phyloP scores from a whole-genome alignment of 2,329 filamentous ascomycete species.

The Colletotrichum plurivorum region DNA sequence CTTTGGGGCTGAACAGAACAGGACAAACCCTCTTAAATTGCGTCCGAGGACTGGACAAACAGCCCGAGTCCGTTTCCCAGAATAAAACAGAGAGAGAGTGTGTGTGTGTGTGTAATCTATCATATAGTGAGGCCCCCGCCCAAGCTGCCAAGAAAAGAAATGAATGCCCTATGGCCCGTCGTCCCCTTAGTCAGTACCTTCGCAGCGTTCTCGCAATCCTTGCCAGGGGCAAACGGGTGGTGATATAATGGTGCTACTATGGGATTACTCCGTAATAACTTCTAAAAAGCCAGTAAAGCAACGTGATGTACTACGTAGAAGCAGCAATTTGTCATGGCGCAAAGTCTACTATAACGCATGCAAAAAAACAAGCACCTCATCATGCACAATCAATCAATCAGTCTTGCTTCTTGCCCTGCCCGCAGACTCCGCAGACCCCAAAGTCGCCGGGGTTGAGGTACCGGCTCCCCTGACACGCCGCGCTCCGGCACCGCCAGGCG shows the following conservation, averaged over 20 bases:
- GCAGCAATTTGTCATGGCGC: not conserved
- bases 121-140: not conserved
- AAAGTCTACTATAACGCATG: not conserved
- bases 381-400: not conserved
- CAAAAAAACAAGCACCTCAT: no score
- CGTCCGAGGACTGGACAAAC: not conserved
- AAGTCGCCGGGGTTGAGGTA: slow-evolving; percentile 81
- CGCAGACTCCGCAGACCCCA: slow-evolving; percentile 80
- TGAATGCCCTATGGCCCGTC: slow-evolving; percentile 10
- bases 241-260: slow-evolving; percentile 7
- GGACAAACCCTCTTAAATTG: not conserved
- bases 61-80: slow-evolving; percentile 13
- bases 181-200: slow-evolving; percentile 22
- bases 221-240: slow-evolving; percentile 13
- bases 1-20: not conserved
- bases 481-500: slow-evolving; percentile 75
- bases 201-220: no score
- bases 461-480: slow-evolving; percentile 65
- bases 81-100: slow-evolving; percentile 14
- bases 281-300: slow-evolving; percentile 2
- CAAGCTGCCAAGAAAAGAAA: slow-evolving; percentile 14
- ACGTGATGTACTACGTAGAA: not conserved
- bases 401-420: slow-evolving; percentile 53
- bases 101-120: not conserved
- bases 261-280: no score